Evolutionary conservation across 352 stramenopile genomes (phyloP), one percentile per base, ranked within the genome.

Genomic region (Vaucheria bursata): DNA sequence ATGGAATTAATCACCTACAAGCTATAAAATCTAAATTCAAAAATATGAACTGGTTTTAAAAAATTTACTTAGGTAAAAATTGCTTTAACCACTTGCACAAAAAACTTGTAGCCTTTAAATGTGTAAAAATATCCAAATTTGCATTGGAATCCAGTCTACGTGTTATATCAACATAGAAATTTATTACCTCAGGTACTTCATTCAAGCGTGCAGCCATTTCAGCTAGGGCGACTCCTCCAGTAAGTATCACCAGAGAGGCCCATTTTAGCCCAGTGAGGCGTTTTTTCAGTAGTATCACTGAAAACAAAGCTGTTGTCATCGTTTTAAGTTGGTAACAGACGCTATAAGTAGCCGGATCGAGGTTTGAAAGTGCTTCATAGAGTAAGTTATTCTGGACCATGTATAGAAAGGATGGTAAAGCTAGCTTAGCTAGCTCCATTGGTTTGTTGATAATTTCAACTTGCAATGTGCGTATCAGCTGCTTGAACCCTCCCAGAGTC

Each of bases 311-410:
- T 0, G 90, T 95, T 3, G 90, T 94, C 7, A 96, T 79, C 8
- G 96, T 87, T 78, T 96, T 96, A 40, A 87, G 85, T 84, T 96
- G 91, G 72, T 93, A 94, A 18, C 88, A 91, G 5, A 96, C 79
- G 39, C 74, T 81, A 85, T 95, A 96, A 0, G 89, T 91, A 0
- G 90, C 89, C 4, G 90, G 89, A 79, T 94, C 88, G 25, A 97
- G 84, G 79, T 95, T 93, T 5, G 82, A 88, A 40, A 96, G 82
- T 6, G 92, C 92, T 36, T 93, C 78, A 74, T 95, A 95, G 1
- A 95, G 84, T 4, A 95, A 81, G 87, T 95, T 95, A 82, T 96
- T 97, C 85, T 96, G 91, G 12, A 96, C 73, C 0, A 85, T 90
- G 80, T 96, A 96, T 4, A 96, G 84, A 31, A 96, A 85, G n/a